Base-by-base conservation (phyloP, 2,329 filamentous ascomycete species). In the Claviceps arundinis region DNA sequence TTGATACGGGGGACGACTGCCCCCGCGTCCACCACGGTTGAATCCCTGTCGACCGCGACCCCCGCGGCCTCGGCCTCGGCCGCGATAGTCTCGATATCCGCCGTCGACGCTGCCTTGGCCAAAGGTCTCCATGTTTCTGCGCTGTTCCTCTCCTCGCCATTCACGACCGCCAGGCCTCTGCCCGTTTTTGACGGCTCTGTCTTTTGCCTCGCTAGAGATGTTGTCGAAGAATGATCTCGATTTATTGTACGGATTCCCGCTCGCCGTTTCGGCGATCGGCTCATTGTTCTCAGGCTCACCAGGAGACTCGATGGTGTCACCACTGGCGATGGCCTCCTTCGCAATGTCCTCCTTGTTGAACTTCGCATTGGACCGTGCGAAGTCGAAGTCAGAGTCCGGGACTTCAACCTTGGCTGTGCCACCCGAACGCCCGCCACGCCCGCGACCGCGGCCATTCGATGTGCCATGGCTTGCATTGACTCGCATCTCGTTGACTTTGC, bases 111-210 rank as follows among this genome's bases (percentile, higher is more conserved):
- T 96, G 50, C 90, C 90, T 67, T 97, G 90, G 8, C 93, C 93
- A 60, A 98, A 98, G 0, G 93, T 98, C 71, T 98, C 93, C 64
- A 98, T 87, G 65, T 97, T 97, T 72, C 89, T 89, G 67, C 85
- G 89, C 65, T 95, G 87, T 66, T 97, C 93, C 67, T 97, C 89
- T 41, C 83, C 85, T 51, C 93, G 83, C 82, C 93, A 94, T 66
- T 95, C 89, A 47, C 87, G 82, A 37, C 89, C 89, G 53, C 85
- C 84, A n/a, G 81, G 75, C 65, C 82, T 81, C 56, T 81, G 77
- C 4, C 77, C 77, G 43, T 74, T 75, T 41, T 82, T 83, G 56
- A 91, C 87, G 50, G 87, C 82, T 44, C 93, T 82, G 58, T 98
- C 93, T 67, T 87, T 94, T 56, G 87, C 79, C 65, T 98, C 93